Evolutionary conservation across 257 asterid species (phyloP).

Genomic region (Asclepias syriaca): DNA sequence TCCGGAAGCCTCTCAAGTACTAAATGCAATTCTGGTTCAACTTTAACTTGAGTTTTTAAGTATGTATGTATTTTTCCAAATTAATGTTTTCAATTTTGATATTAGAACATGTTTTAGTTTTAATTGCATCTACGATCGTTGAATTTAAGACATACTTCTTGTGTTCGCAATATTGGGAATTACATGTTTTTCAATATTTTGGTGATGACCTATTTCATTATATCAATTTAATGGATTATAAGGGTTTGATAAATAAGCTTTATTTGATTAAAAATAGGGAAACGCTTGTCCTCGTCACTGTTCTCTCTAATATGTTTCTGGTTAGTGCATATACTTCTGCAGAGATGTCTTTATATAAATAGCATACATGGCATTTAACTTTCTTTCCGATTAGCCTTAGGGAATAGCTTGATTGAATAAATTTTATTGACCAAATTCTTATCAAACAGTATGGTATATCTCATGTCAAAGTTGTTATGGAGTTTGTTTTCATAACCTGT

Average conservation of each 20-base stretch:
- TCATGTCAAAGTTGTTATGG: too few relatives aligned
- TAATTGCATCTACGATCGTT: neutral
- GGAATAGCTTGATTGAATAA: neutral
- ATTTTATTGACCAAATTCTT: neutral
- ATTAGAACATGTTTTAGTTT: too few relatives aligned
- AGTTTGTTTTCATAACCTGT: too few relatives aligned
- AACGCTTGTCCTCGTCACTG: neutral
- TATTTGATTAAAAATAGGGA: neutral
- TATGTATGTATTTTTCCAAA: too few relatives aligned
- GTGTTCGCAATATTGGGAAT: too few relatives aligned
- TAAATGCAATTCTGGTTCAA: too few relatives aligned
- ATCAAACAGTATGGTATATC: too few relatives aligned
- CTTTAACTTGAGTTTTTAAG: too few relatives aligned
- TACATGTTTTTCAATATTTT: too few relatives aligned
- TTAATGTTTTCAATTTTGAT: too few relatives aligned
- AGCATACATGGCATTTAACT: neutral
- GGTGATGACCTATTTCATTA: too few relatives aligned
- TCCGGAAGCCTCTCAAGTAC: too few relatives aligned
- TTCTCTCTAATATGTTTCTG: neutral
- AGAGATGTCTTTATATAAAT: neutral
- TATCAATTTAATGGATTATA: neutral
- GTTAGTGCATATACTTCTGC: neutral
- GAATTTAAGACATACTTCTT: neutral
- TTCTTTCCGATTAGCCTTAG: neutral
- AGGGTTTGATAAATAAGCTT: neutral